phyloP scores from a whole-genome alignment of 768 basidiomycete species.

The Kwoniella europaea region DNA sequence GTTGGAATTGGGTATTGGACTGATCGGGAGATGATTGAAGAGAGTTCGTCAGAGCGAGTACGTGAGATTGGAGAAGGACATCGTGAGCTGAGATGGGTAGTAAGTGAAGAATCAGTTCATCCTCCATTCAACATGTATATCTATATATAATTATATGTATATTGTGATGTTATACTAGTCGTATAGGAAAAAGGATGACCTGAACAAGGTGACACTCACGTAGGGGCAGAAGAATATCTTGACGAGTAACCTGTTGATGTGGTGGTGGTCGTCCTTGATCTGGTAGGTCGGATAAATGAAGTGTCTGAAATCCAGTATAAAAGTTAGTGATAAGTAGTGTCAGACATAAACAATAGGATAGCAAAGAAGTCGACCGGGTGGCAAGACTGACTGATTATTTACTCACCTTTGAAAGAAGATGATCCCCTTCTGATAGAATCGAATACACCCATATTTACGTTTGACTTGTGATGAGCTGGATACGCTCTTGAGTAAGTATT shows the following conservation, averaged over 20 bases:
- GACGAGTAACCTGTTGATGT: not conserved
- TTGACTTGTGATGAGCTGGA: not conserved
- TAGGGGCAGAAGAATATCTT: slow-evolving; percentile 9
- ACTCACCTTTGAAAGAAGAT: slow-evolving; percentile 5
- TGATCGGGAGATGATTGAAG: slow-evolving; percentile 3
- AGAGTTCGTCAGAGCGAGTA: slow-evolving; percentile 4
- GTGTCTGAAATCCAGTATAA: not conserved
- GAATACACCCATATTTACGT: slow-evolving; percentile 2
- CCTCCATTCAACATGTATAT: not conserved
- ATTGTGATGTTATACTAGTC: not conserved
- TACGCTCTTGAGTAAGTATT: too few species aligned
- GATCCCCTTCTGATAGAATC: slow-evolving; percentile 5
- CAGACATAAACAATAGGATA: not conserved
- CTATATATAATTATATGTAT: not conserved
- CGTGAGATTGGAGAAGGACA: not conserved
- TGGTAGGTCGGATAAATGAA: not conserved
- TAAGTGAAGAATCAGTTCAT: not conserved
- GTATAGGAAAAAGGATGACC: not conserved
- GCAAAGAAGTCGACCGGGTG: not conserved
- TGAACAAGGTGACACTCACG: not conserved
- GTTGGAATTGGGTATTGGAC: not conserved
- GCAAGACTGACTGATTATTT: not conserved
- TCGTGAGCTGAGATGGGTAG: not conserved
- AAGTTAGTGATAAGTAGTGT: not conserved
- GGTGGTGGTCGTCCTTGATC: not conserved